Evolutionary conservation across 2,329 filamentous ascomycete species (phyloP), one percentile per base, ranked within the genome.

Genomic region (Fusarium floridanum): DNA sequence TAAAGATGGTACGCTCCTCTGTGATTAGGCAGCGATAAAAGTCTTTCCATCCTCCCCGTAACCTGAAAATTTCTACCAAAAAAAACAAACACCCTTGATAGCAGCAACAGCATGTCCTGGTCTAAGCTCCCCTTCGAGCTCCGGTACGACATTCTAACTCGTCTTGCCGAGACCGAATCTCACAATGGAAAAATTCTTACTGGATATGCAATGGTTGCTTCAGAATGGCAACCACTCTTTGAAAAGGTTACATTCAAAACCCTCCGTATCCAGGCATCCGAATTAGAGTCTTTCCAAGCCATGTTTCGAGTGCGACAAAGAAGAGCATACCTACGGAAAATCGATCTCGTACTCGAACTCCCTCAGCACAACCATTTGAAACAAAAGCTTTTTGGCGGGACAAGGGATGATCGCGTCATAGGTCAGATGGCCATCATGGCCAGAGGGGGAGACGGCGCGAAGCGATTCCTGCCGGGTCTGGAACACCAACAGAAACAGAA

Each of bases 161-260:
- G 32, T 16, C 43, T 68, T 59, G 55, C 56, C 20, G 16, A 61
- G 22, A 14, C 24, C 4, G 56, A 59, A 16, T 55, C 59, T 34
- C 20, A 32, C 10, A 36, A 55, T 9, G n/a, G 45, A 34, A 32
- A 10, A 27, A 17, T 22, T 6, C 56, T 68, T 16, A 37, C 45
- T 0, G 39, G 24, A 9, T 66, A 66, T 57, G 34, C 29, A 1
- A 43, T 10, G 3, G 45, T 66, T 29, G 17, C 55, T 17, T 20
- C 10, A 32, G 12, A 61, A 37, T 68, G 66, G 66, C 62, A 61
- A 29, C 29, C 56, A 17, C 17, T 56, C 12, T 68, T 68, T 29
- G 66, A 66, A 22, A 11, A 16, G 5, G n/a, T 57, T 6, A 29
- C 56, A 14, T 64, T 68, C 37, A 56, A 39, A 12, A 34, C 16